phyloP scores from a whole-genome alignment of 176 grass and related monocot genomes.

The Saccharum officinarum region DNA sequence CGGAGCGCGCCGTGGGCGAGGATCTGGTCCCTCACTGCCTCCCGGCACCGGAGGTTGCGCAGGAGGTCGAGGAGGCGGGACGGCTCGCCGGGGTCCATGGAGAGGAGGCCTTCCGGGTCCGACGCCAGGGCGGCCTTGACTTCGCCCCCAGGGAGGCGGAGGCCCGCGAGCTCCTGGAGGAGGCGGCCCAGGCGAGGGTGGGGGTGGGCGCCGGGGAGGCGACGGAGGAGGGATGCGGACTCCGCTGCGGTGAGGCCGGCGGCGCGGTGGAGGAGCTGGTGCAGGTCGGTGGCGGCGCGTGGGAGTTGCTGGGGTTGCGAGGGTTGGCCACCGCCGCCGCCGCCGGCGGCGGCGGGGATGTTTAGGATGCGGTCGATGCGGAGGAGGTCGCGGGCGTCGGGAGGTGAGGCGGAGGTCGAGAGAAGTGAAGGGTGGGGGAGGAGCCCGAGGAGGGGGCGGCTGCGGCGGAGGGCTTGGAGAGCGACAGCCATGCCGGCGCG shows the following conservation, averaged over 20 bases:
- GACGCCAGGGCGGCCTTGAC: constrained; percentile 43
- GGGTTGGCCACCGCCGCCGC: not conserved
- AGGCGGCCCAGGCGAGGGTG: constrained; percentile 34
- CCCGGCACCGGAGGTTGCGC: constrained; percentile 62
- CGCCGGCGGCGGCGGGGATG: not conserved
- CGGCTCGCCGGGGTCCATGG: constrained; percentile 65
- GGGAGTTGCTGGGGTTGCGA: not conserved
- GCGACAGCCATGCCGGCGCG: constrained; percentile 26
- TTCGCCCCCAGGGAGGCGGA: constrained; percentile 44
- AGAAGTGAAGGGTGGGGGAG: not conserved
- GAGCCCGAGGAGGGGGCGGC: not conserved
- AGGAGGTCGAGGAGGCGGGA: constrained; percentile 54
- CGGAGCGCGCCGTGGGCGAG: constrained; percentile 45
- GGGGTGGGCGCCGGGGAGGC: not conserved
- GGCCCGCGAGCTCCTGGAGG: constrained; percentile 53
- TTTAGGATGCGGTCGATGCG: constrained; percentile 57
- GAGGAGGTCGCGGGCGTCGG: constrained; percentile 37
- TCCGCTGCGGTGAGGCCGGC: constrained; percentile 6
- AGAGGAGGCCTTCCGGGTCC: constrained; percentile 51
- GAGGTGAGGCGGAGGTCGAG: constrained; percentile 15
- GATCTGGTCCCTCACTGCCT: constrained; percentile 47
- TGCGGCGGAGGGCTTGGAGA: not conserved
- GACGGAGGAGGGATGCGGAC: constrained; percentile 11
- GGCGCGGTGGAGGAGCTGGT: not conserved
- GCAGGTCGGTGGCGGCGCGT: not conserved